Evolutionary conservation across 2,329 filamentous ascomycete species (phyloP).

Genomic region (Penicillium sp.): DNA sequence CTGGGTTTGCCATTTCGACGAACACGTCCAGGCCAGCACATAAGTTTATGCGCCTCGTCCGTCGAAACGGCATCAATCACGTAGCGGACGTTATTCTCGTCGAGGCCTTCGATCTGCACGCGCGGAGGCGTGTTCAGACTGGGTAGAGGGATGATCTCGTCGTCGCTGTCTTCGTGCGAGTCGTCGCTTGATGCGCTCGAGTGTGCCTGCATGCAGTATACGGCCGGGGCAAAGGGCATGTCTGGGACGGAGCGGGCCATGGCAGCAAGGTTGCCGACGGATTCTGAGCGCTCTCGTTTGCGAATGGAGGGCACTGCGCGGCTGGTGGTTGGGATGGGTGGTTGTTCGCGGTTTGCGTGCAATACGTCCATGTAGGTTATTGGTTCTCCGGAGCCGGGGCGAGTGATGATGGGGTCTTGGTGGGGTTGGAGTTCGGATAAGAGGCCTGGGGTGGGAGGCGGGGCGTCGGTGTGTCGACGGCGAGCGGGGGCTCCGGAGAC

Average conservation of each 20-base stretch:
- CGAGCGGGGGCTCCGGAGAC: slow-evolving; percentile 23
- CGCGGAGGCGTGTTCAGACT: slow-evolving; percentile 25
- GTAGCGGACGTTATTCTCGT: slow-evolving; percentile 37
- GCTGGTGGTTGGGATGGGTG: background rate
- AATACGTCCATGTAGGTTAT: slow-evolving; percentile 34
- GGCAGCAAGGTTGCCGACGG: slow-evolving; percentile 7
- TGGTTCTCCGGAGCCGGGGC: slow-evolving; percentile 14
- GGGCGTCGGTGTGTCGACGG: slow-evolving; percentile 44
- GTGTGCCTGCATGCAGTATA: slow-evolving; percentile 38
- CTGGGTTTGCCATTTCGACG: slow-evolving; percentile 4
- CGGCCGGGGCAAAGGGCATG: slow-evolving; percentile 14
- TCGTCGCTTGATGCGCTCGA: slow-evolving; percentile 25
- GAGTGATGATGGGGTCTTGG: background rate
- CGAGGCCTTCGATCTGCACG: slow-evolving; percentile 34
- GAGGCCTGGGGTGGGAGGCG: slow-evolving; percentile 34
- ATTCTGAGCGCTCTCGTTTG: slow-evolving; percentile 16
- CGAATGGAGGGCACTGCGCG: slow-evolving; percentile 4
- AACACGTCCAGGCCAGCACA: slow-evolving; percentile 32
- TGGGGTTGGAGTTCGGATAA: slow-evolving; percentile 23
- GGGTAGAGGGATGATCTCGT: slow-evolving; percentile 38
- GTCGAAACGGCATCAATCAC: slow-evolving; percentile 29
- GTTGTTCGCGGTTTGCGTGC: slow-evolving; percentile 22
- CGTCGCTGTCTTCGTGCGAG: slow-evolving; percentile 32
- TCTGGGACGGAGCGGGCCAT: slow-evolving; percentile 13
- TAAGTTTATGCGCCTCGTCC: slow-evolving; percentile 31